phyloP scores from a whole-genome alignment of 2,329 filamentous ascomycete species.

The Paradendryphiella salina region DNA sequence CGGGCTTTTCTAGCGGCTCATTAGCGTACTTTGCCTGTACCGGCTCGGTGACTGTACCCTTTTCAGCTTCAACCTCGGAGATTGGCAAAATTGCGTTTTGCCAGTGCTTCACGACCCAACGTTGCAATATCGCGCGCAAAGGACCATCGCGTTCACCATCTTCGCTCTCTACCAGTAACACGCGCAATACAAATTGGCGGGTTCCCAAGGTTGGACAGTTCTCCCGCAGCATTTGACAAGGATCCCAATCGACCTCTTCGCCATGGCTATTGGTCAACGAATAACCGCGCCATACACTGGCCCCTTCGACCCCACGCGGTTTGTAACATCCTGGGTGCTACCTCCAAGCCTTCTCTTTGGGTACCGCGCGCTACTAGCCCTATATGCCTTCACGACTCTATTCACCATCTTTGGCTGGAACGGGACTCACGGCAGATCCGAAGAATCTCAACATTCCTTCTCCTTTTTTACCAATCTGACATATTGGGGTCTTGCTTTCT shows the following conservation, averaged over 20 bases:
- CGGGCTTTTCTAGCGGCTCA: background rate
- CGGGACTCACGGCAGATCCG: conserved; percentile 58
- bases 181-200: background rate
- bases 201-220: conserved; percentile 4
- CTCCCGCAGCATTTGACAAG: background rate
- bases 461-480: conserved; percentile 82
- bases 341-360: conserved; percentile 64
- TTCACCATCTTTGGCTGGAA: conserved; percentile 71
- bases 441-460: conserved; percentile 59
- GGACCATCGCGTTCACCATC: background rate
- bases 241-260: conserved; percentile 10
- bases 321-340: conserved; percentile 82
- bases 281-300: conserved; percentile 33
- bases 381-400: conserved; percentile 72
- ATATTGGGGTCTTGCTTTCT: conserved; percentile 82
- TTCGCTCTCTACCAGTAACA: background rate
- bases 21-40: background rate
- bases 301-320: conserved; percentile 57
- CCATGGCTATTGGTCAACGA: conserved; percentile 34
- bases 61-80: conserved; percentile 20
- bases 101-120: conserved; percentile 9
- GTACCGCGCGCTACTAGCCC: conserved; percentile 54
- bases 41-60: conserved; percentile 3
- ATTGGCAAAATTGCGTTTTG: conserved; percentile 12
- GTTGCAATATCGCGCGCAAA: conserved; percentile 11